Evolutionary conservation across 495 filamentous ascomycete species (phyloP), one percentile per base, ranked within the genome.

Genomic region (Lindgomyces ingoldianus): DNA sequence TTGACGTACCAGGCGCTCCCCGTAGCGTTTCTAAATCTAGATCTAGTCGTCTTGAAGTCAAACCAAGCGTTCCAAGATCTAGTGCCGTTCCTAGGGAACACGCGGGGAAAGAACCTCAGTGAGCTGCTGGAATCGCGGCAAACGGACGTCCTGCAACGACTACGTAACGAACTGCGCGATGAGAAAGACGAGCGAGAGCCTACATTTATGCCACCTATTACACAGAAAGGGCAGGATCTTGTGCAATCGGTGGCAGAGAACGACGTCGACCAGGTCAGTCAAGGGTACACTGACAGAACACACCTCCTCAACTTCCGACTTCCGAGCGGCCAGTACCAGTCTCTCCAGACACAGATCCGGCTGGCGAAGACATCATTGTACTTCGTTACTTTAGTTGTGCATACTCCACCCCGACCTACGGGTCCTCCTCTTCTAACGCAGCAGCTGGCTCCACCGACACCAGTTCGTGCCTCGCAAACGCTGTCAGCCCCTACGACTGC

Each of bases 161-260:
- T 76, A 14, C 69, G 62, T n/a, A 69, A 62, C 27, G 58, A 71
- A 12, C 60, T 80, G 11, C 55, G 75, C 41, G 72, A 74, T 4
- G 77, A 80, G 56, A 60, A 71, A 19, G 72, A 75, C 26, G 49
- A 64, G 24, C 57, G 73, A 29, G 77, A 80, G 24, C 77, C 77
- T 9, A 46, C 75, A 18, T 78, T 74, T 57, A 70, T 80, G 68
- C 71, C 77, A 11, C 75, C 77, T 1, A 79, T 80, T 22, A 57
- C 70, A 25, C 64, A 68, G 24, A 26, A 61, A 21, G 73, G 71
- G 29, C 66, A 70, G 27, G 62, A 71, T 41, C 66, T 69, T 52
- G 58, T 75, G 27, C 64, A 67, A 41, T 55, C 51, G 1, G 33
- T 73, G 12, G 12, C 58, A 14, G 73, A 75, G 52, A 52, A 21